Conservation (phyloP, 2,329 filamentous ascomycete species). For the Ophiostoma quercus region DNA sequence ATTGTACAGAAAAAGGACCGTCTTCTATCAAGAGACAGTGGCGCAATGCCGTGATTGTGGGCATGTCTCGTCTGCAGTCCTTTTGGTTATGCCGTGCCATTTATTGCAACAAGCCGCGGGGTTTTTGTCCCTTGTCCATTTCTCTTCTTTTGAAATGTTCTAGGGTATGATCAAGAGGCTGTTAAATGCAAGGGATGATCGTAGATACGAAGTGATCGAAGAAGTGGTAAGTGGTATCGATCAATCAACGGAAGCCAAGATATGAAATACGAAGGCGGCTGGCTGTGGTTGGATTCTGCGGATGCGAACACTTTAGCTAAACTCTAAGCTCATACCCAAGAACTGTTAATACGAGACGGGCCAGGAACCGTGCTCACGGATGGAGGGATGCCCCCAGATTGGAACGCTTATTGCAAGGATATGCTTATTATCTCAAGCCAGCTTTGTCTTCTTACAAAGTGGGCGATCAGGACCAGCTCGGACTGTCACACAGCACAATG, state of each 20-base stretch:
- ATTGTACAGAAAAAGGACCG: background rate
- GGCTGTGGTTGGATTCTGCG: background rate
- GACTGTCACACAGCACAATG: slow-evolving; percentile 2
- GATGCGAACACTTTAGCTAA: background rate
- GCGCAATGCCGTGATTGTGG: background rate
- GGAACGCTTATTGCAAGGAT: background rate
- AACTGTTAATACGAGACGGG: background rate
- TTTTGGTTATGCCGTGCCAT: background rate
- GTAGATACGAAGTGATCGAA: background rate
- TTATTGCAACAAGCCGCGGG: background rate
- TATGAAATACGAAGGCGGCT: background rate
- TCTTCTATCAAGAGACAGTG: background rate
- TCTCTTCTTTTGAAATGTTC: background rate
- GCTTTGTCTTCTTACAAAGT: too few relatives aligned
- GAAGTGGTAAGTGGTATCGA: background rate
- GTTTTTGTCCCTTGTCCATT: background rate
- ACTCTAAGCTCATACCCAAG: background rate
- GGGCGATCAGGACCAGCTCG: background rate
- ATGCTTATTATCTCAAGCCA: background rate
- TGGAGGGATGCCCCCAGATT: background rate
- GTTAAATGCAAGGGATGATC: background rate
- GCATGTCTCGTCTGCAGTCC: slow-evolving; percentile 4
- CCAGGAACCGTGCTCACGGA: slow-evolving; percentile 9
- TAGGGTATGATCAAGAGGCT: background rate
- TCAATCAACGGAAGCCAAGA: background rate